A percentile compares a stretch with the other conserved stretches of the same genome.
These are phyloP conservation scores for Erythrobasidium hasegawianum DNA, from an alignment of 1,284 basidiomycete genomes.

Conservation along the genomic window DNA sequence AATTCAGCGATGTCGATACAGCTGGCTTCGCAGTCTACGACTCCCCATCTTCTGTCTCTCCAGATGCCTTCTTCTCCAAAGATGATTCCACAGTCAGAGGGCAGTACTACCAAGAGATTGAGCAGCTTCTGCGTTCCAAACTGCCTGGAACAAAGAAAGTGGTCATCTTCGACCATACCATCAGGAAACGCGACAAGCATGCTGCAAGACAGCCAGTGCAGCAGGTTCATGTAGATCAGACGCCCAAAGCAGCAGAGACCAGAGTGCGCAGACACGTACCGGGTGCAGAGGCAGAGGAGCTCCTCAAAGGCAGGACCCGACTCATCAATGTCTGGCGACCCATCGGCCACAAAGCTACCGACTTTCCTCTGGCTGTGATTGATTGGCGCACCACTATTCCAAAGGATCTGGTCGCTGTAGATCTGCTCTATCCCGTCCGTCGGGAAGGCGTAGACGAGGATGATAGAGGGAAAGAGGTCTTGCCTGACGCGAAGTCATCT, in stretches of 20 bases:
- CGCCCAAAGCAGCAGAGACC: constrained; percentile 17
- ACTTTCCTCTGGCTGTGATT: constrained; percentile 47
- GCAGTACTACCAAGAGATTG: constrained; percentile 33
- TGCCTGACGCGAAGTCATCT: neutral
- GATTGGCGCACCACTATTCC: constrained; percentile 38
- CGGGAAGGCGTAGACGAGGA: constrained; percentile 13
- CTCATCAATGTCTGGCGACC: constrained; percentile 47
- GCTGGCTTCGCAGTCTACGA: constrained; percentile 33
- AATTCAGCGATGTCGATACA: constrained; percentile 21
- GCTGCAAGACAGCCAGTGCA: constrained; percentile 23
- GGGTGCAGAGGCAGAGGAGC: constrained; percentile 34
- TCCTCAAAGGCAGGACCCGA: constrained; percentile 40
- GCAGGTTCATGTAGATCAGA: constrained; percentile 35
- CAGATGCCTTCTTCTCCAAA: constrained; percentile 13
- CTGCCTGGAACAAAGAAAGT: constrained; percentile 26
- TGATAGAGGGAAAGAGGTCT: constrained; percentile 26
- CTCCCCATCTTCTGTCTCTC: neutral
- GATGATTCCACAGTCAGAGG: constrained; percentile 19
- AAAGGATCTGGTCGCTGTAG: constrained; percentile 40
- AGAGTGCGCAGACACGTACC: constrained; percentile 29
- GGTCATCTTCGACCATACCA: constrained; percentile 36
- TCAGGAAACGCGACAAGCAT: constrained; percentile 17
- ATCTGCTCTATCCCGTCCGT: constrained; percentile 34
- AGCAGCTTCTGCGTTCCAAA: constrained; percentile 15
- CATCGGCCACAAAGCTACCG: constrained; percentile 45